A percentile compares a stretch with the other conserved stretches of the same genome.
These are phyloP conservation scores for Rhizomucor miehei DNA, from an alignment of 371 early-diverging fungal genomes.

Conservation along the genomic window DNA sequence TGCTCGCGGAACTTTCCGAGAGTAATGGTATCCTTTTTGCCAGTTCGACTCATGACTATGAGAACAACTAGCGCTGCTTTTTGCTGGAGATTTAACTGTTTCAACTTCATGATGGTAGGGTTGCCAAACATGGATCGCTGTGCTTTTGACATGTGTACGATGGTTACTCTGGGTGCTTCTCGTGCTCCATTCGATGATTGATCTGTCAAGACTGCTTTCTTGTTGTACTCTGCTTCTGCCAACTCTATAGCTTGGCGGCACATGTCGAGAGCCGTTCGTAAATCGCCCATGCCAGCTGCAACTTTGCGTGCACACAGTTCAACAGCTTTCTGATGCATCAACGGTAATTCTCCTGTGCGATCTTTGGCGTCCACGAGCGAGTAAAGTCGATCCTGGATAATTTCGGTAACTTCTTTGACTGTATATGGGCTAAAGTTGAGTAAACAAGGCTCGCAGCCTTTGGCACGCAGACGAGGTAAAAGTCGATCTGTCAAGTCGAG, in stretches of 20 bases:
- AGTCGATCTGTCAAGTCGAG: conserved; percentile 87
- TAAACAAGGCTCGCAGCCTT: conserved; percentile 76
- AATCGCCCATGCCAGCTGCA: conserved; percentile 87
- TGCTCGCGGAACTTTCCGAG: conserved; percentile 56
- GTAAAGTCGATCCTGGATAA: conserved; percentile 78
- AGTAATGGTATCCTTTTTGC: conserved; percentile 41
- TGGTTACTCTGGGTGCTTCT: conserved; percentile 56
- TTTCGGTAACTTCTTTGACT: conserved; percentile 75
- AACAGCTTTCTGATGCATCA: conserved; percentile 84
- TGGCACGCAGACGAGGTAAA: conserved; percentile 82
- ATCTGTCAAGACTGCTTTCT: conserved; percentile 30
- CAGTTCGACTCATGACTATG: conserved; percentile 32
- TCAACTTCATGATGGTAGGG: conserved; percentile 59
- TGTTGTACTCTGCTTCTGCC: conserved; percentile 65
- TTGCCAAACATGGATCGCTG: conserved; percentile 65
- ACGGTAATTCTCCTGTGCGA: conserved; percentile 26
- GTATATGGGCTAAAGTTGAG: conserved; percentile 87
- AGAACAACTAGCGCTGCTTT: conserved; percentile 69
- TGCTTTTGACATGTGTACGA: conserved; percentile 78
- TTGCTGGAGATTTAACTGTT: conserved; percentile 73
- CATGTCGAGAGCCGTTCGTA: conserved; percentile 89
- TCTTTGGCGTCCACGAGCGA: conserved; percentile 26
- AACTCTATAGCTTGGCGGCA: conserved; percentile 84
- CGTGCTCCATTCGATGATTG: conserved; percentile 8
- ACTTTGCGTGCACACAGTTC: conserved; percentile 93